Percentiles rank a stretch among this genome's conserved stretches.
Evolutionary conservation across 2,329 filamentous ascomycete genomes (phyloP).

Genomic region (Spiromastix sp.): DNA sequence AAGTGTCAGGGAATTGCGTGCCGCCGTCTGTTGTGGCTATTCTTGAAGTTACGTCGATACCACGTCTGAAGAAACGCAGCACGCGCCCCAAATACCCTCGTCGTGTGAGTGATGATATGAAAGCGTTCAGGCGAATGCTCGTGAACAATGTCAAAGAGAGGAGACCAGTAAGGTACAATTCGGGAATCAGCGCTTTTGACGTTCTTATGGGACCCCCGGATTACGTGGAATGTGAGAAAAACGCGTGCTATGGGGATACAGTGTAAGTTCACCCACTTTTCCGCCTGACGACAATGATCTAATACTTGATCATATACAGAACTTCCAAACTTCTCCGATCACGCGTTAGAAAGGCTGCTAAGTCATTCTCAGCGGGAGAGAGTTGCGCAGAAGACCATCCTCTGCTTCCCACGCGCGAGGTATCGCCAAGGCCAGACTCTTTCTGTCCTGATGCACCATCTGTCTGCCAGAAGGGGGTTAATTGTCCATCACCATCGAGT

Average conservation of each 20-base stretch:
- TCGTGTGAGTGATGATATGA: slow-evolving; percentile 31
- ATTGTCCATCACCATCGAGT: slow-evolving; percentile 27
- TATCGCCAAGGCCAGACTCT: slow-evolving; percentile 12
- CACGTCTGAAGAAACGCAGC: slow-evolving; percentile 35
- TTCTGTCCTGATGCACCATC: slow-evolving; percentile 9
- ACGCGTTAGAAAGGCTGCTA: too few species aligned
- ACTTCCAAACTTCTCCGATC: too few species aligned
- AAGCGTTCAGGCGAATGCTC: slow-evolving; percentile 45
- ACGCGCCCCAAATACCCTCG: slow-evolving; percentile 29
- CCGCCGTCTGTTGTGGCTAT: slow-evolving; percentile 48
- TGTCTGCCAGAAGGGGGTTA: slow-evolving; percentile 20
- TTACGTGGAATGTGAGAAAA: slow-evolving; percentile 30
- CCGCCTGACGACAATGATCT: slow-evolving; percentile 29
- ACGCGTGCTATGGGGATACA: slow-evolving; percentile 39
- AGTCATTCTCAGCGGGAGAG: slow-evolving; percentile 43
- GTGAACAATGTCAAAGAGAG: slow-evolving; percentile 40
- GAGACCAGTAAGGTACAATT: slow-evolving; percentile 32
- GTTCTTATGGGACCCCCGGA: slow-evolving; percentile 47
- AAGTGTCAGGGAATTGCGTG: too few species aligned
- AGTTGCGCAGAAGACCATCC: slow-evolving; percentile 50
- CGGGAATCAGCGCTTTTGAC: slow-evolving; percentile 40
- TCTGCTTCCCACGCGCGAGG: slow-evolving; percentile 39
- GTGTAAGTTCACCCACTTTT: slow-evolving; percentile 32
- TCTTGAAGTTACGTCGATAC: slow-evolving; percentile 50
- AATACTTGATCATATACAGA: slow-evolving; percentile 31